Conservation (phyloP, 2,329 filamentous ascomycete genomes). For the Talaromyces sp. region DNA sequence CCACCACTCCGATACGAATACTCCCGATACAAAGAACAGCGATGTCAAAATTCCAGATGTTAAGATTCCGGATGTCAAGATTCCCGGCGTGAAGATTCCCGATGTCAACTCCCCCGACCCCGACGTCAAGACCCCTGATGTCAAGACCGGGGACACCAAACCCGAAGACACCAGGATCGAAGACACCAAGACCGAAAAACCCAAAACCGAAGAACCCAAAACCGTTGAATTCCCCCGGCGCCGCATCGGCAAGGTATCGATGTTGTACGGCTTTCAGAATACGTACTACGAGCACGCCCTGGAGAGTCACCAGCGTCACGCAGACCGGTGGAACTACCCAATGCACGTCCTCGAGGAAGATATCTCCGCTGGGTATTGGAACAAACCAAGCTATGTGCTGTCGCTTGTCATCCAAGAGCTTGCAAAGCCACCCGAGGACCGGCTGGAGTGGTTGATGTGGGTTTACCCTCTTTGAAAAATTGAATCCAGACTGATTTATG, state of each 20-base stretch:
- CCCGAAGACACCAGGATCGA: not conserved
- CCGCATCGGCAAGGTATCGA: constrained; percentile 27
- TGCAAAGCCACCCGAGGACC: constrained; percentile 23
- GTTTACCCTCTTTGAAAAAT: constrained; percentile 1
- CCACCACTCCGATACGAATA: not conserved
- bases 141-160: not conserved
- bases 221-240: not conserved
- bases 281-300: constrained; percentile 32
- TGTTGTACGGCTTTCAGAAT: constrained; percentile 27
- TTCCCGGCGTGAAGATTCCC: not conserved
- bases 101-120: not conserved
- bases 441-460: constrained; percentile 33
- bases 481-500: not conserved
- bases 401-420: constrained; percentile 28
- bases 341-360: constrained; percentile 28
- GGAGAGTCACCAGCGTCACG: constrained; percentile 29
- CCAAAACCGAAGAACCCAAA: not conserved
- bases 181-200: not conserved
- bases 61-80: not conserved
- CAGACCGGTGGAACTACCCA: constrained; percentile 30
- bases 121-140: not conserved
- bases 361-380: constrained; percentile 30
- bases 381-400: constrained; percentile 27
- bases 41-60: not conserved
- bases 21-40: not conserved